Percentiles rank a stretch among this genome's conserved stretches.
Evolutionary conservation across 352 stramenopile genomes (phyloP).

Genomic region (Phytophthora kernoviae): DNA sequence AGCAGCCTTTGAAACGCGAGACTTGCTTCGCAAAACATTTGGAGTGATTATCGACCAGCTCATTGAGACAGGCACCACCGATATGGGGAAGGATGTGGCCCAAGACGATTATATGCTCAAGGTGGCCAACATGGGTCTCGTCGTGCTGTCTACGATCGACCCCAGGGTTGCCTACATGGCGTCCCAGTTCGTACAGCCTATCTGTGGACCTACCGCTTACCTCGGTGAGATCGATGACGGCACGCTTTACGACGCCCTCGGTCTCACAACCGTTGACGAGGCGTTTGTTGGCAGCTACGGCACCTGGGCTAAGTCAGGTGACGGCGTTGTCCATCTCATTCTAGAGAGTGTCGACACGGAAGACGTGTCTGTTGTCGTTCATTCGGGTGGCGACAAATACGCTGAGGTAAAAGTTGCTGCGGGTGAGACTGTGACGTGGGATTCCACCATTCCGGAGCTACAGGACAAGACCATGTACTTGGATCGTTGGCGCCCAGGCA

Average conservation of each 20-base stretch:
- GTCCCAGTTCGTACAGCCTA: slow-evolving; percentile 40
- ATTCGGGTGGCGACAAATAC: slow-evolving; percentile 27
- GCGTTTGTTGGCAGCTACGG: slow-evolving; percentile 33
- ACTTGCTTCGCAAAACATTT: slow-evolving; percentile 28
- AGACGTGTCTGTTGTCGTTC: slow-evolving; percentile 24
- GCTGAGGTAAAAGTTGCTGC: slow-evolving; percentile 18
- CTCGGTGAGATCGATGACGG: slow-evolving; percentile 41
- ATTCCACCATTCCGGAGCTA: slow-evolving; percentile 19
- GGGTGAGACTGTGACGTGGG: slow-evolving; percentile 22
- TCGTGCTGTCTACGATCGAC: slow-evolving; percentile 38
- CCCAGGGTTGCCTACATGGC: slow-evolving; percentile 44
- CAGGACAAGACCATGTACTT: slow-evolving; percentile 29
- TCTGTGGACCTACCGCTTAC: slow-evolving; percentile 33
- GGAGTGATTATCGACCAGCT: slow-evolving; percentile 23
- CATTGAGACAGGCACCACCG: slow-evolving; percentile 16
- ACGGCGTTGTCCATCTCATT: slow-evolving; percentile 27
- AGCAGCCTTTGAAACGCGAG: slow-evolving; percentile 19
- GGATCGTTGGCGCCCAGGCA: slow-evolving; percentile 21
- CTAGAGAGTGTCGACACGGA: slow-evolving; percentile 26
- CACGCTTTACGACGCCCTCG: slow-evolving; percentile 18
- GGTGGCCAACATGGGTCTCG: slow-evolving; percentile 35
- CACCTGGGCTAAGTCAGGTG: slow-evolving; percentile 30
- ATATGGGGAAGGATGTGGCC: slow-evolving; percentile 21
- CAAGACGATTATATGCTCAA: slow-evolving; percentile 41
- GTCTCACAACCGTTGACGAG: slow-evolving; percentile 25